Base-by-base conservation (phyloP, 1,139 yeast genomes). In the Yamadazyma diospyri region DNA sequence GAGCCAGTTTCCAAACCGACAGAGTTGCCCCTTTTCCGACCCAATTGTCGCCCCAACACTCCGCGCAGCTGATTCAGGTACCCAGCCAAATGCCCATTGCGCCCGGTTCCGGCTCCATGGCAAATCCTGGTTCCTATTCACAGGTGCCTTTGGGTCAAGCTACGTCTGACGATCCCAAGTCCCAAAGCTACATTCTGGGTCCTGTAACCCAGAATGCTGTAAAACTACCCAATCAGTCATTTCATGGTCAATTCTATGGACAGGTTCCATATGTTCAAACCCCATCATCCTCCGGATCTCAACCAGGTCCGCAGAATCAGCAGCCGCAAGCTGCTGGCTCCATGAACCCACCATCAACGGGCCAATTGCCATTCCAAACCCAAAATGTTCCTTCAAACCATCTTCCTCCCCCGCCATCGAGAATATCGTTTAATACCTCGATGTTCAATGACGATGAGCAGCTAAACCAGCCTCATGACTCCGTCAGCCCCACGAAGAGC, bases 381-480 rank as follows among this genome's bases (percentile, higher is more conserved):
- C n/a, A n/a, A n/a, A 22, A 18, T 29, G 24, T 27, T 35, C 8
- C 23, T 36, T 18, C 8, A 34, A 20, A 20, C 15, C 15, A 12
- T 16, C 13, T 23, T 12, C 27, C 30, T 14, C 25, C 33, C 23
- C 50, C 41, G 27, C 36, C 42, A 11, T 49, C 52, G 2, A 50
- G 45, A 27, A 57, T 48, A 18, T 50, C 68, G 16, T 64, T 64
- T 48, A 65, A 64, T 34, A 64, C 72, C 3, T 59, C 67, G 9
- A 64, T 65, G 64, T 65, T 65, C 45, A 59, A 56, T 32, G 41
- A 32, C 30, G 23, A 23, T n/a, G 23, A 26, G 23, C 15, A 27
- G 10, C 29, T 40, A 12, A 27, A 20, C 25, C 16, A 26, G 6
- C 18, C 43, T 7, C 15, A 16, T 16, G 43, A 41, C 24, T 24